Percentiles rank a stretch among this genome's conserved stretches.
Evolutionary conservation across 371 early-diverging fungal species (phyloP).

Genomic region (Dentiscutata heterogama): DNA sequence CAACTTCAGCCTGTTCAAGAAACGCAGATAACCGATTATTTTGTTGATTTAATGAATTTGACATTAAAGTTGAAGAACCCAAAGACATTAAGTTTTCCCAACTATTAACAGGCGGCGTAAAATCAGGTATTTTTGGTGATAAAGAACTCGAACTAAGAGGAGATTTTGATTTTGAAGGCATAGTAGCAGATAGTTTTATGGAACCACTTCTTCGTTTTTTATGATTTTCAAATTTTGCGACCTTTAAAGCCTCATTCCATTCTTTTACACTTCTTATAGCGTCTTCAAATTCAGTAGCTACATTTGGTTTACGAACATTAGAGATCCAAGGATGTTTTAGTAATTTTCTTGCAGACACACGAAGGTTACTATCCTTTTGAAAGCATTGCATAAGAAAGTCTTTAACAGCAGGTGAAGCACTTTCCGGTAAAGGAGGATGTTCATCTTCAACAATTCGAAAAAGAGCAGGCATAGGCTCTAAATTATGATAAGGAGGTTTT

Average conservation of each 20-base stretch:
- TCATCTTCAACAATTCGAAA: constrained; percentile 93
- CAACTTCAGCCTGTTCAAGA: constrained; percentile 50
- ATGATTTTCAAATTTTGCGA: neutral
- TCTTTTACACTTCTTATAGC: constrained; percentile 54
- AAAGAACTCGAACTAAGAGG: neutral
- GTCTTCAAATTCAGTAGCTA: constrained; percentile 51
- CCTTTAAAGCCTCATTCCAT: constrained; percentile 54
- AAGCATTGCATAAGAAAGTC: constrained; percentile 85
- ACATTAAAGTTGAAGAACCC: neutral
- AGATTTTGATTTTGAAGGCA: constrained; percentile 2
- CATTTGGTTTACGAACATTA: constrained; percentile 41
- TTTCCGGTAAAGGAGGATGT: constrained; percentile 86
- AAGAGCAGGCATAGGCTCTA: no score
- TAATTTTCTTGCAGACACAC: constrained; percentile 78
- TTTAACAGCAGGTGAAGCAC: constrained; percentile 77
- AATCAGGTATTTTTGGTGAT: neutral
- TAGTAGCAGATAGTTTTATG: neutral
- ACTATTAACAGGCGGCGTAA: neutral
- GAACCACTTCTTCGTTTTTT: constrained; percentile 9
- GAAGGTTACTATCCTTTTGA: constrained; percentile 75
- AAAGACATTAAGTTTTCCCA: neutral
- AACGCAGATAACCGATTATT: constrained; percentile 21
- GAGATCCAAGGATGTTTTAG: constrained; percentile 59
- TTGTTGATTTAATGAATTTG: neutral
- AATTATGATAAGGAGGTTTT: no score